These are phyloP conservation scores for Senna tora DNA, from an alignment of 306 rosid species.

Conservation along the genomic window DNA sequence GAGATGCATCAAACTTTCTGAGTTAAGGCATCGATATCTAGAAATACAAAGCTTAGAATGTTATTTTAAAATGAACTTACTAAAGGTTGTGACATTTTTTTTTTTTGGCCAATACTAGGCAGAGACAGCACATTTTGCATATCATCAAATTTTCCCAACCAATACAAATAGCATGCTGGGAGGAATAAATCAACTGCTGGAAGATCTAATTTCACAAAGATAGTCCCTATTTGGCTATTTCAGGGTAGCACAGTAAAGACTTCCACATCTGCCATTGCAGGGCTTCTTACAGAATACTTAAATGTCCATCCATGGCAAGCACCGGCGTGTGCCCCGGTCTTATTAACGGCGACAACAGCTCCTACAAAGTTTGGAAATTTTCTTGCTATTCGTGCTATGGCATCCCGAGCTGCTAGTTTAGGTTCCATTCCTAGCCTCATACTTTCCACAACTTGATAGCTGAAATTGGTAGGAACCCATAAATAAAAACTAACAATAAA, in stretches of 20 bases:
- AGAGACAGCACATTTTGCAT: not conserved
- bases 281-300: conserved; percentile 80
- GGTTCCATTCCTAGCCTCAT: conserved; percentile 95
- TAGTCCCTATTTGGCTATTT: too few relatives aligned
- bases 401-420: conserved; percentile 75
- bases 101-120: too few relatives aligned
- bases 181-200: not conserved
- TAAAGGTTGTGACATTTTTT: too few relatives aligned
- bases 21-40: too few relatives aligned
- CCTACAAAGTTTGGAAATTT: conserved; percentile 81
- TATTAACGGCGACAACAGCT: conserved; percentile 78
- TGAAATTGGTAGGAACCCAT: conserved; percentile 44
- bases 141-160: conserved; percentile 19
- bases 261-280: conserved; percentile 70
- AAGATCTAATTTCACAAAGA: conserved; percentile 16
- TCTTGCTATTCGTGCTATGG: conserved; percentile 70
- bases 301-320: conserved; percentile 97
- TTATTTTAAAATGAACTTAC: too few relatives aligned
- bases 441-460: conserved; percentile 97
- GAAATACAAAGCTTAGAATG: too few relatives aligned
- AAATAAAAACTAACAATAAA: conserved; percentile 8
- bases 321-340: conserved; percentile 81
- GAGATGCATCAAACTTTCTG: too few relatives aligned
- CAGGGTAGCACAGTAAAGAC: conserved; percentile 79
- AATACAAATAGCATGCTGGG: conserved; percentile 19